Evolutionary conservation across 2,329 filamentous ascomycete species (phyloP), one percentile per base, ranked within the genome.

Genomic region (Tolypocladium ophioglossoides): DNA sequence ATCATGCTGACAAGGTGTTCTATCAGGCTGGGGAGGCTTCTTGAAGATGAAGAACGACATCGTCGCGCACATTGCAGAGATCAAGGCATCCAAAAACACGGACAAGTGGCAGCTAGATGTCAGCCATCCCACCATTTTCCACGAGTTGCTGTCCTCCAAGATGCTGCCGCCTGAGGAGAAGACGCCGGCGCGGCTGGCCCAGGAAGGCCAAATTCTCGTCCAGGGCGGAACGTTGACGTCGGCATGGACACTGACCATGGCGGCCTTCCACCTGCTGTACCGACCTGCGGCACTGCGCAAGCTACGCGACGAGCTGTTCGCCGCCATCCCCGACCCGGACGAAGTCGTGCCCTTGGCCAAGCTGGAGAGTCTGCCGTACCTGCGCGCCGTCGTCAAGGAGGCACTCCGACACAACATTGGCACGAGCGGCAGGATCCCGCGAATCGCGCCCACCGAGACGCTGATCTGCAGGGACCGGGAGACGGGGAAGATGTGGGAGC

Each of bases 361-460:
- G 46, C 60, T 72, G 2, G 68, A 71, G 53, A 64, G 58, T 41
- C 61, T 74, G 32, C 70, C 70, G 0, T 79, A 78, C 57, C 69
- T 80, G 30, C 64, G 71, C 32, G 76, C 74, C n/a, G 74, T 79
- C 3, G 69, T 81, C 54, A 75, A 74, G 49, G 78, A 82, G 62
- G 68, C 74, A 0, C 66, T 79, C 59, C 72, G 79, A 8, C 64
- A 78, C 5, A 72, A 77, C 52, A 73, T 77, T 16, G 72, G 72
- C 14, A 70, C 77, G 2, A 74, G 72, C n/a, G 70, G 76, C 52
- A 63, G 73, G 5, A 67, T 79, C 1, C 73, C 78, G 52, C 75
- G 78, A 1, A 65, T 77, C 20, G 75, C 77, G 0, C 74, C 76
- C 2, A 60, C 67, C 32, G 67, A 71, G 56, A 59, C 61, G 3